Evolutionary conservation across 1,139 yeast species (phyloP).

Genomic region (Geotrichum candidum): DNA sequence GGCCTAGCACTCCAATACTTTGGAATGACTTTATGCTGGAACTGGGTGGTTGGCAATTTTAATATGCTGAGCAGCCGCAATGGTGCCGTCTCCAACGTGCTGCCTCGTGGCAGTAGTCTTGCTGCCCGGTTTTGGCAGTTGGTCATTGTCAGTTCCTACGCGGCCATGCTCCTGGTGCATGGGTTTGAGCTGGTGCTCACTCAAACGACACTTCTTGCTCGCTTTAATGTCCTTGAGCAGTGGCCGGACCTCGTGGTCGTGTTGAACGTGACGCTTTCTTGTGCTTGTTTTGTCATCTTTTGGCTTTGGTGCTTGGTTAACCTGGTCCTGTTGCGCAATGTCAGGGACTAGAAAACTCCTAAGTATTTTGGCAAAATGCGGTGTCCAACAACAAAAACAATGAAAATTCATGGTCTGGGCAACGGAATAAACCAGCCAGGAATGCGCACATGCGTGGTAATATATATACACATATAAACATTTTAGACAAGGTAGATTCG

Average conservation of each 20-base stretch:
- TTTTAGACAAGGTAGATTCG: no score
- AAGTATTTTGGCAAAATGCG: not conserved
- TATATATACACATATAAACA: not conserved
- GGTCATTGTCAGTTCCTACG: constrained; percentile 54
- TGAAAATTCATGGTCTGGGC: not conserved
- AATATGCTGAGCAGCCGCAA: constrained; percentile 7
- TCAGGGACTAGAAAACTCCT: not conserved
- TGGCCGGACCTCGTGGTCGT: constrained; percentile 87
- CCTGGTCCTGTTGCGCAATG: constrained; percentile 29
- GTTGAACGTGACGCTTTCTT: constrained; percentile 64
- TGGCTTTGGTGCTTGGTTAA: constrained; percentile 72
- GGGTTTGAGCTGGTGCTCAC: constrained; percentile 42
- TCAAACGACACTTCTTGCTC: constrained; percentile 9
- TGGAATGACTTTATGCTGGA: constrained; percentile 56
- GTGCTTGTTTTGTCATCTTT: constrained; percentile 66
- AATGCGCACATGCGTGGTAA: not conserved
- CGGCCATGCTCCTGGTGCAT: constrained; percentile 49
- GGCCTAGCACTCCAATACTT: constrained; percentile 65
- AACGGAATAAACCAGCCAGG: not conserved
- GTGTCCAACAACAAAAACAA: not conserved
- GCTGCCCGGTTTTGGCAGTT: constrained; percentile 53
- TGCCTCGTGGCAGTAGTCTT: constrained; percentile 24
- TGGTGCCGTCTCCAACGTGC: constrained; percentile 3
- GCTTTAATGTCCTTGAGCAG: constrained; percentile 26
- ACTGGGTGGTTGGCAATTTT: constrained; percentile 61